Evolutionary conservation across 345 rosid species (phyloP).

Genomic region (Iberis pinnata): DNA sequence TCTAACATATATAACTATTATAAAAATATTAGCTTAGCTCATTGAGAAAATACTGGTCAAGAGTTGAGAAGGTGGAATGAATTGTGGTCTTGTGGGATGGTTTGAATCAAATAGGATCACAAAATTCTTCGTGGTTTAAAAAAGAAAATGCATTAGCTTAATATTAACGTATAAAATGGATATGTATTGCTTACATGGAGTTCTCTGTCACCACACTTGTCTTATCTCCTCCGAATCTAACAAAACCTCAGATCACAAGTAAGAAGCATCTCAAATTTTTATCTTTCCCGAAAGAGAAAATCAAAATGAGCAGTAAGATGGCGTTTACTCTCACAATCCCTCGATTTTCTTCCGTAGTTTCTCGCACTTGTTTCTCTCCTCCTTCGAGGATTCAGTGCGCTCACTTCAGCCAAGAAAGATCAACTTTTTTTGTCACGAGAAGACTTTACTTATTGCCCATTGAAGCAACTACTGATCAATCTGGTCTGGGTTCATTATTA

Average conservation of each 20-base stretch:
- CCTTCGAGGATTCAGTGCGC: slow-evolving; percentile 34
- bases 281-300: neutral
- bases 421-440: slow-evolving; percentile 27
- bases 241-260: slow-evolving; percentile 11
- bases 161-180: no score
- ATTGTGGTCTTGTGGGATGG: no score
- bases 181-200: slow-evolving; percentile 23
- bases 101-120: no score
- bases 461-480: slow-evolving; percentile 81
- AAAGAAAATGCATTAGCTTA: no score
- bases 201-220: slow-evolving; percentile 11
- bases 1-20: no score
- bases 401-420: slow-evolving; percentile 21
- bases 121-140: no score
- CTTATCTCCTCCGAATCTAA: slow-evolving; percentile 13
- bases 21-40: no score
- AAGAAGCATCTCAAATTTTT: neutral
- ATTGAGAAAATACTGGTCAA: no score
- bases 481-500: slow-evolving; percentile 24
- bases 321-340: slow-evolving; percentile 52
- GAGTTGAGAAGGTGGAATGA: no score
- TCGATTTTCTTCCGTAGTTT: slow-evolving; percentile 41
- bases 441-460: slow-evolving; percentile 40
- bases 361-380: slow-evolving; percentile 33
- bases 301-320: slow-evolving; percentile 32